phyloP scores from a whole-genome alignment of 106 monocot species.

The Dendrobium chrysotoxum region DNA sequence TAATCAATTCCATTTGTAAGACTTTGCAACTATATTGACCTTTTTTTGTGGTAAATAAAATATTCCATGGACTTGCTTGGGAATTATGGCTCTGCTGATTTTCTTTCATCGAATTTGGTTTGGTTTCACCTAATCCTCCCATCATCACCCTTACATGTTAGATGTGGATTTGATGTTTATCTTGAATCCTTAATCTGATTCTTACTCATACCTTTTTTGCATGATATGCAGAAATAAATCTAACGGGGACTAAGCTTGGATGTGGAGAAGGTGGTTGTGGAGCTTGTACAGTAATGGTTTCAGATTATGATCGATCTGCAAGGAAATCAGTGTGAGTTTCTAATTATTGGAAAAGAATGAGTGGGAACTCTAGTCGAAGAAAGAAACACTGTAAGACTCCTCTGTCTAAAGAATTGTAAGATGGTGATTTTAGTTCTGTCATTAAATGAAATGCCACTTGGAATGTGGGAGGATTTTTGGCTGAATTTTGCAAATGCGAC shows the following conservation, averaged over 20 bases:
- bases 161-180: not conserved
- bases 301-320: slow-evolving; percentile 49
- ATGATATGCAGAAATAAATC: slow-evolving; percentile 45
- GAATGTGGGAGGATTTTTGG: not conserved
- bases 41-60: not conserved
- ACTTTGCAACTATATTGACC: not conserved
- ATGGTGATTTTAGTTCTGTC: not conserved
- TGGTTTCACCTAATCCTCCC: not conserved
- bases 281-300: slow-evolving; percentile 97
- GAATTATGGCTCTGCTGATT: not conserved
- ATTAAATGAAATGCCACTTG: not conserved
- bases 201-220: not conserved
- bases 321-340: slow-evolving; percentile 72
- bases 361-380: not conserved
- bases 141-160: not conserved
- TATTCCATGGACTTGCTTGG: not conserved
- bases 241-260: slow-evolving; percentile 91
- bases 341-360: slow-evolving; percentile 1
- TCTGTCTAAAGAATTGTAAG: not conserved
- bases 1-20: not conserved
- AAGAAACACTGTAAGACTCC: not conserved
- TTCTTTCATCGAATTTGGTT: not conserved
- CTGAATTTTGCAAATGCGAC: not conserved
- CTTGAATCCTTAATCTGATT: slow-evolving; percentile 2
- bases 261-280: slow-evolving; percentile 99